These are phyloP conservation scores for Trifolium pratense DNA, from an alignment of 306 rosid species.

Conservation along the genomic window DNA sequence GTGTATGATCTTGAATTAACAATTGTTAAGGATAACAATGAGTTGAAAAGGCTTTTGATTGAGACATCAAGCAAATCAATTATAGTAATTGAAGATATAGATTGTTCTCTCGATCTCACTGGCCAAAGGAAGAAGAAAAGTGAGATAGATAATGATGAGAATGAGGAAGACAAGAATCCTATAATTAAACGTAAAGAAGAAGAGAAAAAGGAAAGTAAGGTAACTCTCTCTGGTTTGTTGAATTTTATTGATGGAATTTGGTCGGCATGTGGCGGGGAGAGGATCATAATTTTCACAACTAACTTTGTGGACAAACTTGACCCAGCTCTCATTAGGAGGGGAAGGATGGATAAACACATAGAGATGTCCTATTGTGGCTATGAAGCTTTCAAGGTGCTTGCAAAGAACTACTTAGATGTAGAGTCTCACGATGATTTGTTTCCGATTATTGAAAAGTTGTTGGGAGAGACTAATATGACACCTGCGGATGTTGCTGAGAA, in stretches of 20 bases:
- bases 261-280: background rate
- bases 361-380: no score
- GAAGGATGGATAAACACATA: no score
- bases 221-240: background rate
- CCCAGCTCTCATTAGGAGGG: no score
- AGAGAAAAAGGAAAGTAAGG: slow-evolving; percentile 38
- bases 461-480: slow-evolving; percentile 53
- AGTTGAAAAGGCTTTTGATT: slow-evolving; percentile 51
- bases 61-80: slow-evolving; percentile 47
- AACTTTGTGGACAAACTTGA: background rate
- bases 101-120: slow-evolving; percentile 66
- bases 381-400: no score
- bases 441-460: slow-evolving; percentile 13
- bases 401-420: no score
- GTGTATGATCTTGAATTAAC: slow-evolving; percentile 68
- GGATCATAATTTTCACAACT: background rate
- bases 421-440: no score
- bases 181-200: background rate
- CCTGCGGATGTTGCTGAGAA: slow-evolving; percentile 81
- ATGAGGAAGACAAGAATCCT: background rate
- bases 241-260: slow-evolving; percentile 3
- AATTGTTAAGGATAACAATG: slow-evolving; percentile 53
- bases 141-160: slow-evolving; percentile 18
- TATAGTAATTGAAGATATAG: slow-evolving; percentile 66
- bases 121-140: slow-evolving; percentile 55